phyloP scores from a whole-genome alignment of 2,329 filamentous ascomycete genomes.

The Plenodomus biglobosus region DNA sequence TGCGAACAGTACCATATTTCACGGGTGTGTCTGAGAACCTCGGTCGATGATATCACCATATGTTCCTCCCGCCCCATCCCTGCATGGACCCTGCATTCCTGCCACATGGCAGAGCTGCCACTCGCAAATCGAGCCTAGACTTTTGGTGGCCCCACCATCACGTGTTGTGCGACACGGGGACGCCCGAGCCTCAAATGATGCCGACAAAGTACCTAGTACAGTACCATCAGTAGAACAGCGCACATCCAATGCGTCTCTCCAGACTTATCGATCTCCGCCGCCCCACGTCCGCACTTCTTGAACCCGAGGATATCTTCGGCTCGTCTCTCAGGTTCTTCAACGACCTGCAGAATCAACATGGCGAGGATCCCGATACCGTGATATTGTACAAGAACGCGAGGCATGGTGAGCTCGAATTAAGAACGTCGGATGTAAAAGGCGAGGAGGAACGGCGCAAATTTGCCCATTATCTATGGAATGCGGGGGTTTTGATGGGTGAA shows the following conservation, averaged over 20 bases:
- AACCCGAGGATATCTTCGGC: constrained; percentile 63
- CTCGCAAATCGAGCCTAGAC: not conserved
- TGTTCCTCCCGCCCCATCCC: too few relatives aligned
- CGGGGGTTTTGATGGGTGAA: constrained; percentile 53
- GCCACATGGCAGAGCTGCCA: too few relatives aligned
- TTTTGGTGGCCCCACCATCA: not conserved
- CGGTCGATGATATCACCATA: constrained; percentile 3
- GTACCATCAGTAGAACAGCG: too few relatives aligned
- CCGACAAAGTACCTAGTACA: too few relatives aligned
- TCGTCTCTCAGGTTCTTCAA: constrained; percentile 66
- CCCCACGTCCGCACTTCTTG: constrained; percentile 27
- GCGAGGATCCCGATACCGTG: constrained; percentile 57
- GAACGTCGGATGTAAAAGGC: constrained; percentile 49
- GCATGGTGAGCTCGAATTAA: constrained; percentile 42
- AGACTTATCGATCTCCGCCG: constrained; percentile 34
- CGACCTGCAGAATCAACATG: constrained; percentile 67
- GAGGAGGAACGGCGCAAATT: constrained; percentile 63
- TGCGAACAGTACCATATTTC: too few relatives aligned
- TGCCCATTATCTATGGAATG: constrained; percentile 75
- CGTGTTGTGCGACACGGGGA: not conserved
- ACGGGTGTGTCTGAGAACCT: not conserved
- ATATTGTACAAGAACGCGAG: constrained; percentile 59
- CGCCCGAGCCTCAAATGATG: not conserved
- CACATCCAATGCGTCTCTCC: constrained; percentile 28
- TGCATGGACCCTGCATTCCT: not conserved